Percentiles rank a stretch among this genome's conserved stretches.
Evolutionary conservation across 148 eudicot genomes (phyloP).

Genomic region (Vaccinium myrtillus): DNA sequence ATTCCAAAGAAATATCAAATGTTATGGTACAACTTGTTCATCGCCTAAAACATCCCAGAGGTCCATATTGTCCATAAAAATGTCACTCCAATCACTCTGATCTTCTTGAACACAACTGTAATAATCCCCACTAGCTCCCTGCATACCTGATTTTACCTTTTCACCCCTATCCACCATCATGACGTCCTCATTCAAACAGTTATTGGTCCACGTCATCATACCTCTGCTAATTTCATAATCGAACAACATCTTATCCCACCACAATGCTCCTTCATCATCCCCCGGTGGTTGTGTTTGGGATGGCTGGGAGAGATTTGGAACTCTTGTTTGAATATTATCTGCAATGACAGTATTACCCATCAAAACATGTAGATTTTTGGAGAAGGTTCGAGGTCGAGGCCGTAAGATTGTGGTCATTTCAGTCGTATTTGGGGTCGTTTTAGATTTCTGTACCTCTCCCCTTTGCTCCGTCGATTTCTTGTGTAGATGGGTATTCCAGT

Average conservation of each 20-base stretch:
- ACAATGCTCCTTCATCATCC: background rate
- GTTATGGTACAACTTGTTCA: background rate
- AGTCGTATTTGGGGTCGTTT: background rate
- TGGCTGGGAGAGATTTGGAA: background rate
- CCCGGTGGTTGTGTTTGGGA: background rate
- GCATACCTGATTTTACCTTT: background rate
- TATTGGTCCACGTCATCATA: background rate
- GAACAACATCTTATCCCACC: background rate
- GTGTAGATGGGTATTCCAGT: constrained; percentile 14
- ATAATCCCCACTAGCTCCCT: too few relatives aligned
- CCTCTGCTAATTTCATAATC: background rate
- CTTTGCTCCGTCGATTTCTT: background rate
- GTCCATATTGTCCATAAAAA: background rate
- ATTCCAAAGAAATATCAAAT: background rate
- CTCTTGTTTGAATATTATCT: background rate
- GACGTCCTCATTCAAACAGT: background rate
- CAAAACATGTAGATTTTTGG: background rate
- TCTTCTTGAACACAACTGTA: background rate
- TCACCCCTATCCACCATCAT: background rate
- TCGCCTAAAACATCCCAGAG: background rate
- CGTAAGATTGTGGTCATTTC: background rate
- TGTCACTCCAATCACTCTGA: background rate
- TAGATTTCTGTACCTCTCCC: background rate
- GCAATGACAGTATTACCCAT: too few relatives aligned
- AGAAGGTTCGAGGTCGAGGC: background rate